A percentile compares a stretch with the other conserved stretches of the same genome.
phyloP scores from a whole-genome alignment of 306 rosid species.

The Fagus sylvatica region DNA sequence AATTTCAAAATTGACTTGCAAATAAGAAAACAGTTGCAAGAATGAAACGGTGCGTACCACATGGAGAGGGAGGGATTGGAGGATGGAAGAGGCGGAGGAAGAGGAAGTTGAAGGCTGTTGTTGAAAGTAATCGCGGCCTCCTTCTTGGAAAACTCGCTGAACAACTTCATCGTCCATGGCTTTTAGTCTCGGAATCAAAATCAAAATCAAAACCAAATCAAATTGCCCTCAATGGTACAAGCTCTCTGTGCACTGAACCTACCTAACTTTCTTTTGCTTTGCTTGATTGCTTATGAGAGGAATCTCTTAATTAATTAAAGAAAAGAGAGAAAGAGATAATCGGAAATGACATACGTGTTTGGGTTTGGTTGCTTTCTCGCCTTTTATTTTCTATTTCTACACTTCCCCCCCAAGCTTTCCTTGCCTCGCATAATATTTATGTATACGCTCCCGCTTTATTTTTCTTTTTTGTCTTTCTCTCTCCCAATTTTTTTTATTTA shows the following conservation, averaged over 20 bases:
- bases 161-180: slow-evolving; percentile 87
- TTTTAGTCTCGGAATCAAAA: neutral
- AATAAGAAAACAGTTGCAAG: slow-evolving; percentile 10
- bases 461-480: neutral
- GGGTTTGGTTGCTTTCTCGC: neutral
- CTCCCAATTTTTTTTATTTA: neutral
- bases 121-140: slow-evolving; percentile 93
- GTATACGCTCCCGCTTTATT: neutral
- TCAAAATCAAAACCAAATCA: no score
- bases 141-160: slow-evolving; percentile 96
- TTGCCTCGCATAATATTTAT: neutral
- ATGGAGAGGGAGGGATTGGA: slow-evolving; percentile 97
- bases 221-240: slow-evolving; percentile 3
- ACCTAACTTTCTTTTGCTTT: neutral
- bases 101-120: slow-evolving; percentile 89
- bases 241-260: neutral
- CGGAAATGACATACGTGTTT: neutral
- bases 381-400: neutral
- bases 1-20: no score
- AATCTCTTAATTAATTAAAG: neutral
- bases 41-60: slow-evolving; percentile 50
- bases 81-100: slow-evolving; percentile 79
- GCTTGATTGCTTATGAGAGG: neutral
- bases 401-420: slow-evolving; percentile 3
- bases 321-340: neutral